phyloP scores from a whole-genome alignment of 441 rosid genomes.

The Eutrema salsugineum region DNA sequence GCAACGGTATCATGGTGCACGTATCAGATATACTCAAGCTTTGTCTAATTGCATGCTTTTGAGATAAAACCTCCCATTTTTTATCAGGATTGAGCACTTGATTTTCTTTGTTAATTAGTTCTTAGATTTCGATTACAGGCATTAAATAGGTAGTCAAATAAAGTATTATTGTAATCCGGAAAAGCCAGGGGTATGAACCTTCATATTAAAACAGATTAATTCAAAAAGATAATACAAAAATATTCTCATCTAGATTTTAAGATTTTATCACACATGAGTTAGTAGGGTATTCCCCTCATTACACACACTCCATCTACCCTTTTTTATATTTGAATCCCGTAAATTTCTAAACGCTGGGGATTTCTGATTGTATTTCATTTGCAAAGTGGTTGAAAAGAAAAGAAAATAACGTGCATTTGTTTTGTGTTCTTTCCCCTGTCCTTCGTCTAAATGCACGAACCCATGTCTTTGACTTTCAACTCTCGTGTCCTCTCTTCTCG shows the following conservation, averaged over 20 bases:
- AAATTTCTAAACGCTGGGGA: not conserved
- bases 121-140: not conserved
- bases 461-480: constrained; percentile 31
- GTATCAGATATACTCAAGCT: too few relatives aligned
- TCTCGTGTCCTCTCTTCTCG: constrained; percentile 16
- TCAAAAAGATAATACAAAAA: too few relatives aligned
- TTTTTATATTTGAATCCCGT: too few relatives aligned
- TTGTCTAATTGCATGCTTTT: too few relatives aligned
- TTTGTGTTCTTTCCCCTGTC: not conserved
- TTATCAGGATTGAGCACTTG: not conserved
- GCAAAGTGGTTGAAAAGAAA: not conserved
- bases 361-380: constrained; percentile 1
- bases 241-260: too few relatives aligned
- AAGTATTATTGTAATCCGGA: not conserved
- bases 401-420: constrained; percentile 1
- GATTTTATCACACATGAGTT: too few relatives aligned
- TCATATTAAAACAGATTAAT: not conserved
- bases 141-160: not conserved
- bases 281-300: too few relatives aligned
- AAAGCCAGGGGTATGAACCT: not conserved
- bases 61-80: too few relatives aligned
- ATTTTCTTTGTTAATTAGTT: not conserved
- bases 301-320: too few relatives aligned
- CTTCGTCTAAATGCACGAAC: constrained; percentile 21
- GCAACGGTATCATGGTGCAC: not conserved